Evolutionary conservation across 2,329 filamentous ascomycete species (phyloP).

Genomic region (Neofusicoccum ribis): DNA sequence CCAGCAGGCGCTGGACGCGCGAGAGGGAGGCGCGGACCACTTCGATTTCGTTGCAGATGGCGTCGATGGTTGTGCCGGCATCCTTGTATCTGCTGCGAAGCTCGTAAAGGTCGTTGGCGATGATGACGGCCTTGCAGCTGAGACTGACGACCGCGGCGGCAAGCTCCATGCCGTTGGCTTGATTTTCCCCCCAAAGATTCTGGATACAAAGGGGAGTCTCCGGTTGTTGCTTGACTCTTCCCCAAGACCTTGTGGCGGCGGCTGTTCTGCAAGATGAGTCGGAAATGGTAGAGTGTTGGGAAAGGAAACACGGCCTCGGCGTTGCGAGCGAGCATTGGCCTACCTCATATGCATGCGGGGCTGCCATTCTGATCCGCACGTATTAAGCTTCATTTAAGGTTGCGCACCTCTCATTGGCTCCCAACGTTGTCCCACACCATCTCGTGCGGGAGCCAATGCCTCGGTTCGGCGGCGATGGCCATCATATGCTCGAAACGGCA

Average conservation of each 20-base stretch:
- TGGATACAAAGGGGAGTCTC: no score
- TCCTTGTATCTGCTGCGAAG: constrained; percentile 14
- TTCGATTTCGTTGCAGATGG: constrained; percentile 20
- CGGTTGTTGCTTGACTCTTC: not conserved
- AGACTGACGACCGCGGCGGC: constrained; percentile 5
- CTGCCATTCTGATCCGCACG: not conserved
- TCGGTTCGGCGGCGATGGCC: not conserved
- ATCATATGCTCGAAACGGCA: no score
- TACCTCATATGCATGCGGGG: not conserved
- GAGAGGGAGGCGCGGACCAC: constrained; percentile 19
- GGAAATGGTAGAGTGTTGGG: not conserved
- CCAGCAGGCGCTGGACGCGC: constrained; percentile 12
- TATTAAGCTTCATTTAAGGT: not conserved
- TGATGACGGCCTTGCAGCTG: not conserved
- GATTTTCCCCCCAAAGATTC: not conserved
- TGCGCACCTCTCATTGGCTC: not conserved
- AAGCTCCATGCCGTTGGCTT: not conserved
- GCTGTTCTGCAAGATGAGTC: not conserved
- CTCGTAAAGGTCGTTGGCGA: constrained; percentile 18
- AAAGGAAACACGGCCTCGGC: not conserved
- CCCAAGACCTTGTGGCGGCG: no score
- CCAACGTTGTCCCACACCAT: not conserved
- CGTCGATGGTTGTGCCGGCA: constrained; percentile 17
- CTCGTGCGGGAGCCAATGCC: not conserved
- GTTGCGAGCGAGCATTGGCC: not conserved